A percentile compares a stretch with the other conserved stretches of the same genome.
Evolutionary conservation across 139 green algal genomes (phyloP).

Genomic region (Chlamydomonas applanata): DNA sequence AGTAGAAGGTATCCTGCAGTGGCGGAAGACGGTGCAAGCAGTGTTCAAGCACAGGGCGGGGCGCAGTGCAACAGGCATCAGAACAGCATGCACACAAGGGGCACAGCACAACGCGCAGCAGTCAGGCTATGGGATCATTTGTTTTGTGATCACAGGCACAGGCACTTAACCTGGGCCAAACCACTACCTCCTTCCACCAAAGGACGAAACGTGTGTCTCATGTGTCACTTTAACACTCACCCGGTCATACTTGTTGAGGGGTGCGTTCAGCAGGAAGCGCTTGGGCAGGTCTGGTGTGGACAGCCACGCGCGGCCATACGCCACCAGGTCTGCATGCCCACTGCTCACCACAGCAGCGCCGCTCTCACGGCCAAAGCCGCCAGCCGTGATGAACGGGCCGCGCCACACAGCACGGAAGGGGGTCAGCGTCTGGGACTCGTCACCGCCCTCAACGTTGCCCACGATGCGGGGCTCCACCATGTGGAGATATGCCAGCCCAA

Average conservation of each 20-base stretch:
- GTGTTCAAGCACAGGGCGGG: too few relatives aligned
- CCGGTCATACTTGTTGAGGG: constrained; percentile 8
- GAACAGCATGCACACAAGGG: too few relatives aligned
- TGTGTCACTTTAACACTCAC: background rate
- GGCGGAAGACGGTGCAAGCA: too few relatives aligned
- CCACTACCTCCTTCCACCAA: too few relatives aligned
- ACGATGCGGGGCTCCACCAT: constrained; percentile 67
- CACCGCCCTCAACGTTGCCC: constrained; percentile 11
- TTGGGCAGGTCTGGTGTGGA: constrained; percentile 4
- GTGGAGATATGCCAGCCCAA: constrained; percentile 73
- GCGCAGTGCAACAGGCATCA: too few relatives aligned
- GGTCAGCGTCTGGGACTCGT: constrained; percentile 35
- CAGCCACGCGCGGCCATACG: constrained; percentile 36
- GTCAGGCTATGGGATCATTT: too few relatives aligned
- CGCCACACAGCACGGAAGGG: constrained; percentile 58
- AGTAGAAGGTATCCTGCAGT: constrained; percentile 17
- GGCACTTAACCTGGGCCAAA: too few relatives aligned
- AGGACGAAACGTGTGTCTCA: too few relatives aligned
- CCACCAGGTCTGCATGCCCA: constrained; percentile 54
- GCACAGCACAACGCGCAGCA: too few relatives aligned
- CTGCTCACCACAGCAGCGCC: constrained; percentile 39
- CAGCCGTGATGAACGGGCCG: constrained; percentile 68
- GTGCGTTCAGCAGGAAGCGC: background rate
- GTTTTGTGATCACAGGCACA: background rate
- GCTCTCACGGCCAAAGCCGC: constrained; percentile 56